A percentile compares a stretch with the other conserved stretches of the same genome.
Evolutionary conservation across 176 grass and related monocot species (phyloP).

Genomic region (Chloris gayana): DNA sequence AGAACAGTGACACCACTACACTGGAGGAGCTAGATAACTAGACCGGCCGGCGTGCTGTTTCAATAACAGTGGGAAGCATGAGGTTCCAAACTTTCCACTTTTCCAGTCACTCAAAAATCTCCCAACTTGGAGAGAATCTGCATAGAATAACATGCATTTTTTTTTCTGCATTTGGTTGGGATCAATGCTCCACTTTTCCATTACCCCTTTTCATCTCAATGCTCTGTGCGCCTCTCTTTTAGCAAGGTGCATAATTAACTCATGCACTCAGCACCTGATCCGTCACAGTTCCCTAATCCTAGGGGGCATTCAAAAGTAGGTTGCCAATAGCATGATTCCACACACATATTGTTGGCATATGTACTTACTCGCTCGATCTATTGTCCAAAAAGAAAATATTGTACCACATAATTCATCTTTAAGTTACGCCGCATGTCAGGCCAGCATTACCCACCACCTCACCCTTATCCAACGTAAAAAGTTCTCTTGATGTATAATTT

Average conservation of each 20-base stretch:
- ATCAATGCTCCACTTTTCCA: slow-evolving; percentile 55
- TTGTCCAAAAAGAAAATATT: background rate
- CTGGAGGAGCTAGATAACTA: background rate
- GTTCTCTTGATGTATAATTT: background rate
- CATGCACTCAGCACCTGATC: slow-evolving; percentile 43
- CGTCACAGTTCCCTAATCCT: background rate
- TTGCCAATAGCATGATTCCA: slow-evolving; percentile 11
- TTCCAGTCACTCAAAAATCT: background rate
- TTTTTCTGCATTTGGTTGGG: slow-evolving; percentile 40
- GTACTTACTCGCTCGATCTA: background rate
- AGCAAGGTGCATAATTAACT: slow-evolving; percentile 32
- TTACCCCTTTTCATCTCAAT: slow-evolving; percentile 25
- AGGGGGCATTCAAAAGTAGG: background rate
- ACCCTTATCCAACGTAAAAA: background rate
- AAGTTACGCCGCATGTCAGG: background rate
- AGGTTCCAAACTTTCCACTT: slow-evolving; percentile 39
- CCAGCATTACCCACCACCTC: background rate
- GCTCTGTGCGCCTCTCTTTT: slow-evolving; percentile 62
- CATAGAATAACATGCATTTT: slow-evolving; percentile 16
- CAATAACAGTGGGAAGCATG: slow-evolving; percentile 38
- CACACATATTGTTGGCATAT: slow-evolving; percentile 6
- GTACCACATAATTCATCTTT: background rate
- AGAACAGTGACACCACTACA: background rate
- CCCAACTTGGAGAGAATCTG: slow-evolving; percentile 49
- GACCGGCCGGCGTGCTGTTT: background rate